Base-by-base conservation (phyloP, 345 rosid species). In the Melaleuca alternifolia region DNA sequence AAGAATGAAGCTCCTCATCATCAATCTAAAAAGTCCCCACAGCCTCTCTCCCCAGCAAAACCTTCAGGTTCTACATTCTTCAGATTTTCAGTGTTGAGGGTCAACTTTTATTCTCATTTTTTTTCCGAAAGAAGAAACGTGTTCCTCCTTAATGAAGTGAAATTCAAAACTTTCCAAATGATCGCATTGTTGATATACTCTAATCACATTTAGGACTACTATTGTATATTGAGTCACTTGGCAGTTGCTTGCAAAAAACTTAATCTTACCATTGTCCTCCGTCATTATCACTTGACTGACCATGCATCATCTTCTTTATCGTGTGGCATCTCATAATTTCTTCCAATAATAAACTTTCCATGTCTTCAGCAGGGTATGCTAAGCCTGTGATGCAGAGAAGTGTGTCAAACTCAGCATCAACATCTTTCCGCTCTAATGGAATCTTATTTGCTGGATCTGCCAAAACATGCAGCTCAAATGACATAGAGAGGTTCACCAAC, bases 401-500 rank as follows among this genome's bases (percentile, higher is more conserved):
- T 84, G 83, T 57, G 46, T 86, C 93, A 46, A 85, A 87, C 85
- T 87, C 91, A 52, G 85, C 89, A 84, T 88, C 93, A 76, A 59
- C 90, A 82, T 90, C 96, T 51, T 62, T 88, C 10, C 86, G 87
- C 82, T 89, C 94, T 82, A 89, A 86, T 61, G 91, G 92, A 59
- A 65, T 90, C 88, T 87, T 94, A 44, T 91, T 90, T 82, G 89
- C 90, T n/a, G 94, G 96, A 86, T 86, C 92, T 33, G 92, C 95
- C 61, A 95, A 92, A 89, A 90, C 89, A 59, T 93, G 91, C 87
- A 86, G 91, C 86, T 86, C 91, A 85, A 87, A 46, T 52, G 94
- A 92, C 54, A 92, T 95, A 44, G 87, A 94, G 91, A 92, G 83
- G 86, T 94, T 93, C 33, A 95, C 96, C 10, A 86, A 89, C 89